Base-by-base conservation (phyloP, 1,139 yeast genomes). In the Candida gigantensis region DNA sequence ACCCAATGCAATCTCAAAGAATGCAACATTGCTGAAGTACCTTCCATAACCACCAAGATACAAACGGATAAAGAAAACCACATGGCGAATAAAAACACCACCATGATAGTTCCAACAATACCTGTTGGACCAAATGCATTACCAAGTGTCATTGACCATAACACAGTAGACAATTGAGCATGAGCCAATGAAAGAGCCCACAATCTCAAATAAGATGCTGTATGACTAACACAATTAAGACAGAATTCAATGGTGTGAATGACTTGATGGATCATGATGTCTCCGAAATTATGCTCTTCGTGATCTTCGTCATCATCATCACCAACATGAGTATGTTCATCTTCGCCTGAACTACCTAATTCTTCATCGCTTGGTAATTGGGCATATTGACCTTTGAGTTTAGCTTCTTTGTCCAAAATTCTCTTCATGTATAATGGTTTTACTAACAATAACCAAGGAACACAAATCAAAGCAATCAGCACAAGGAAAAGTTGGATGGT, bases 1-100 rank as follows among this genome's bases (percentile, higher is more conserved):
- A 84, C 94, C 94, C 94, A 84, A 57, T 84, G 94, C 56, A 84
- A 72, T 71, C 94, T 80, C 57, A 84, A 74, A 18, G 90, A 79
- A 59, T 84, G 94, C 58, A 84, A 72, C 94, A 84, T 84, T 29
- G 94, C 94, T 24, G 90, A 83, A 0, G 94, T 84, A 48, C 94
- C 94, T 62, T 84, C 94, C 94, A 84, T 84, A 36, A 81, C 64
- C 17, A 84, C 94, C 57, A 84, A 71, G 45, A 84, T 83, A 52
- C 79, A 77, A 20, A 83, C 84, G 0, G 92, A 82, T 49, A 84
- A 65, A 4, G 74, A 72, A 58, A 84, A 83, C 94, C 94, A 84
- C 84, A 84, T 77, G 30, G 79, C 87, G 58, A 84, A 84, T 52
- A 83, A 64, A 15, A 76, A 60, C 36, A 84, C 85, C 10, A 77